phyloP scores from a whole-genome alignment of 2,329 filamentous ascomycete genomes.

The Pestalotiopsis sp. region DNA sequence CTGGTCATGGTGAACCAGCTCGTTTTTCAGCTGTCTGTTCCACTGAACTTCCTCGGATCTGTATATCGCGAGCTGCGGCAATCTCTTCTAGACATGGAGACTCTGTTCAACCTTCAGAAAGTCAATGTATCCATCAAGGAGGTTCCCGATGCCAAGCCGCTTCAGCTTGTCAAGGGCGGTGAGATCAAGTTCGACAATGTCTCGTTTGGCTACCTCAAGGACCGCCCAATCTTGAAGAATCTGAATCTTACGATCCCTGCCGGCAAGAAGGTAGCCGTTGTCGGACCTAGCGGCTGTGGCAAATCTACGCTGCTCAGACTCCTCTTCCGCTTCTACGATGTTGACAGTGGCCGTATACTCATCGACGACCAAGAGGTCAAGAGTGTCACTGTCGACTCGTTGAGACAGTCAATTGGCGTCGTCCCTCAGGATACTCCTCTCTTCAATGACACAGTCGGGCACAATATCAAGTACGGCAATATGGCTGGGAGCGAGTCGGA shows the following conservation, averaged over 20 bases:
- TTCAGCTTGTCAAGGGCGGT: conserved; percentile 74
- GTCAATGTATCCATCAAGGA: conserved; percentile 89
- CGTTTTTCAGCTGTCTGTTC: conserved; percentile 95
- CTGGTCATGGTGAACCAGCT: conserved; percentile 99
- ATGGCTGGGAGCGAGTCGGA: conserved; percentile 73
- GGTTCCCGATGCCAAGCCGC: conserved; percentile 68
- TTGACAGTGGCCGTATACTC: conserved; percentile 78
- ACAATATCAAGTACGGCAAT: conserved; percentile 93
- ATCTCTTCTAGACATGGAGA: conserved; percentile 97
- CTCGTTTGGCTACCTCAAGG: conserved; percentile 85
- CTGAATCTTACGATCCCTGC: conserved; percentile 87
- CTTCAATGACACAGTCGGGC: conserved; percentile 94
- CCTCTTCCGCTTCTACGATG: conserved; percentile 93
- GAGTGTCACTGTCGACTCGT: conserved; percentile 76
- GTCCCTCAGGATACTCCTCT: conserved; percentile 96
- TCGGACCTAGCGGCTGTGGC: conserved; percentile 92
- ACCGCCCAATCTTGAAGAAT: conserved; percentile 84
- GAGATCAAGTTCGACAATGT: conserved; percentile 96
- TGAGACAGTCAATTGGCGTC: conserved; percentile 85
- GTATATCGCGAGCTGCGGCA: conserved; percentile 96
- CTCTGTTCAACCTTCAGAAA: conserved; percentile 94
- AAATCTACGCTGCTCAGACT: conserved; percentile 92
- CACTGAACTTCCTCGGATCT: conserved; percentile 95
- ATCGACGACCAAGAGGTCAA: conserved; percentile 94
- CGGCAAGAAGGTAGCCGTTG: conserved; percentile 92